Conservation (phyloP, 2,329 filamentous ascomycete genomes). For the Aaosphaeria arxii region DNA sequence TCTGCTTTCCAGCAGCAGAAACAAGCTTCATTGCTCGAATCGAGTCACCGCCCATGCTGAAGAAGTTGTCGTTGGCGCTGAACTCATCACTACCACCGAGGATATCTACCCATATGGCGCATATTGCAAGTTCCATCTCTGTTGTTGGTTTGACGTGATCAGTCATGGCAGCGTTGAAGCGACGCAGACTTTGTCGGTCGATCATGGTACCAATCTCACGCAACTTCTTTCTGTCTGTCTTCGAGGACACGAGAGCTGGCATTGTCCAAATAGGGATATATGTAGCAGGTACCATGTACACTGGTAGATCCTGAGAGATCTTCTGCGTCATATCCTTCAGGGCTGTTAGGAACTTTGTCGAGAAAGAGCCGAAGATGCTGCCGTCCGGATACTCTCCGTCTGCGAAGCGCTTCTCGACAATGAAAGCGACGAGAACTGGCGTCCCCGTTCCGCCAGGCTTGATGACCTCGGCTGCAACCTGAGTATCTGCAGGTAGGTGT, state of each 20-base stretch:
- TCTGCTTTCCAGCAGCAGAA: constrained; percentile 49
- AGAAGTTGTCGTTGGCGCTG: constrained; percentile 39
- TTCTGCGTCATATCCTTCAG: constrained; percentile 28
- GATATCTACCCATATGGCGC: constrained; percentile 28
- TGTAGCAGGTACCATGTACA: constrained; percentile 35
- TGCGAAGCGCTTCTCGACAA: constrained; percentile 28
- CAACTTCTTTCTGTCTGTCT: constrained; percentile 35
- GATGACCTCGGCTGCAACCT: constrained; percentile 51
- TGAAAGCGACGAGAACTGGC: constrained; percentile 31
- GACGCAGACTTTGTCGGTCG: constrained; percentile 28
- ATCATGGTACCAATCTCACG: constrained; percentile 30
- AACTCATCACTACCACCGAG: constrained; percentile 32
- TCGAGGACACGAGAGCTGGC: constrained; percentile 33
- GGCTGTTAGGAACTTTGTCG: constrained; percentile 24
- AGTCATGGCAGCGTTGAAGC: constrained; percentile 25
- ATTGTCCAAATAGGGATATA: constrained; percentile 36
- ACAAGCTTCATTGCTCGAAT: constrained; percentile 57
- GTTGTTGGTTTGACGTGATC: constrained; percentile 44
- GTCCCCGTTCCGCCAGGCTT: constrained; percentile 31
- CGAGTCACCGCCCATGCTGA: constrained; percentile 50
- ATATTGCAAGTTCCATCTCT: constrained; percentile 28
- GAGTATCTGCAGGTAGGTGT: constrained; percentile 34
- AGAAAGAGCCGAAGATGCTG: constrained; percentile 28
- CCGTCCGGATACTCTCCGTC: constrained; percentile 29
- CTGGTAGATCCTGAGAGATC: constrained; percentile 24